Evolutionary conservation across 2,329 filamentous ascomycete genomes (phyloP).

Genomic region (Monosporascus sp.): DNA sequence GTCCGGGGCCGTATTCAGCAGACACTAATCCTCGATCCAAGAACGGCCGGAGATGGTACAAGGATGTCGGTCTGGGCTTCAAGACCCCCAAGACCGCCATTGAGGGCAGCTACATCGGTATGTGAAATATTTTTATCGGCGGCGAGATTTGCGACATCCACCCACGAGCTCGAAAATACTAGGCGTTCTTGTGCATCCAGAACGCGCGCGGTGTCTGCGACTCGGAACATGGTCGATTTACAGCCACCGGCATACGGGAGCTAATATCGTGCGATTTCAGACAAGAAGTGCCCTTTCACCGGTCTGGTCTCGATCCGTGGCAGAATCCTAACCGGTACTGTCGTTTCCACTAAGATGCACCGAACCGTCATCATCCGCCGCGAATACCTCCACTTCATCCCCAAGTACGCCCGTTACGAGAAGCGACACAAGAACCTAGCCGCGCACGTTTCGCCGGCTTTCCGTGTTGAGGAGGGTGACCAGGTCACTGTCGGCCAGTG

Average conservation of each 20-base stretch:
- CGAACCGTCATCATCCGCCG: slow-evolving; percentile 98
- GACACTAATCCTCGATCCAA: slow-evolving; percentile 7
- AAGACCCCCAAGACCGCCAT: slow-evolving; percentile 97
- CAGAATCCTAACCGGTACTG: slow-evolving; percentile 98
- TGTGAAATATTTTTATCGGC: slow-evolving; percentile 37
- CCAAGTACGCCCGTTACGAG: slow-evolving; percentile 99
- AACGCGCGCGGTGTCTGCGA: background rate
- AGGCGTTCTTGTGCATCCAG: background rate
- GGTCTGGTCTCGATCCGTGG: slow-evolving; percentile 99
- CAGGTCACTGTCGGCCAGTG: slow-evolving; percentile 99
- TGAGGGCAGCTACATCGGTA: slow-evolving; percentile 99
- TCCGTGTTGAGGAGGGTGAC: slow-evolving; percentile 99
- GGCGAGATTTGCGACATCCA: background rate
- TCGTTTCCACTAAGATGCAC: slow-evolving; percentile 99
- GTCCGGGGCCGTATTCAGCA: background rate
- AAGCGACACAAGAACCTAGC: slow-evolving; percentile 99
- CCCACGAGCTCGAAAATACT: background rate
- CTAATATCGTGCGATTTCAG: slow-evolving; percentile 42
- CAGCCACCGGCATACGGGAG: background rate
- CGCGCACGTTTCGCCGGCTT: slow-evolving; percentile 97
- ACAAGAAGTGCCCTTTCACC: slow-evolving; percentile 99
- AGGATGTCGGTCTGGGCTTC: slow-evolving; percentile 99
- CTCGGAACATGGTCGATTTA: background rate
- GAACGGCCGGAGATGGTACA: slow-evolving; percentile 63
- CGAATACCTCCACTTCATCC: slow-evolving; percentile 99